Evolutionary conservation across 2,329 filamentous ascomycete species (phyloP).

Genomic region (Cladosporium phlei): DNA sequence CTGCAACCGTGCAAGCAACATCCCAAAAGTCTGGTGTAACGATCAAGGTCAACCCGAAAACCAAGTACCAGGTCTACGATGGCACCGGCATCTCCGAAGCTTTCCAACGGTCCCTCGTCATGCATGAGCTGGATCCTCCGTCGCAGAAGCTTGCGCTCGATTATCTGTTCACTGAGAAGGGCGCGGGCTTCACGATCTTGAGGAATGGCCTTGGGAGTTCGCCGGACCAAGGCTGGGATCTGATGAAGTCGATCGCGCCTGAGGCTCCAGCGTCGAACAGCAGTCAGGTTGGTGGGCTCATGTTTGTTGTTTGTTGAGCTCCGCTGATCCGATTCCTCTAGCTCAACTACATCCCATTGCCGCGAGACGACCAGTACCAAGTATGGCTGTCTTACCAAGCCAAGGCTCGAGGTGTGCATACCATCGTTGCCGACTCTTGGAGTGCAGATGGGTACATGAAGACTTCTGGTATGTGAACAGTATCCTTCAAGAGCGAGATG

Average conservation of each 20-base stretch:
- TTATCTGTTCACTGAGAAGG: slow-evolving; percentile 43
- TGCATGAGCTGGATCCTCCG: slow-evolving; percentile 27
- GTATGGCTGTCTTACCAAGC: slow-evolving; percentile 51
- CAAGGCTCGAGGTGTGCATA: slow-evolving; percentile 40
- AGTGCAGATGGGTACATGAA: slow-evolving; percentile 51
- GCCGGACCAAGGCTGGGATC: slow-evolving; percentile 17
- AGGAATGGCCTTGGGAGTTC: slow-evolving; percentile 47
- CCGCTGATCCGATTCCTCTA: slow-evolving; percentile 34
- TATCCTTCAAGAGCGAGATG: no score
- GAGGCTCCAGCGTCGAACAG: slow-evolving; percentile 39
- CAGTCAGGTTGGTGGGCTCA: slow-evolving; percentile 39
- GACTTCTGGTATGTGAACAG: slow-evolving; percentile 34
- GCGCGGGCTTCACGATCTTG: slow-evolving; percentile 49
- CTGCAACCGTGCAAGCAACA: slow-evolving; percentile 6
- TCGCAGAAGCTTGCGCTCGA: slow-evolving; percentile 43
- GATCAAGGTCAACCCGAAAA: slow-evolving; percentile 14
- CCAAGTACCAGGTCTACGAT: slow-evolving; percentile 37
- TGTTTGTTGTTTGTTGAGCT: slow-evolving; percentile 44
- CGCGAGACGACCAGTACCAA: slow-evolving; percentile 37
- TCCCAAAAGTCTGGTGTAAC: background rate
- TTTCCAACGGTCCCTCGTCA: slow-evolving; percentile 32
- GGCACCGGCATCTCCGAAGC: slow-evolving; percentile 49
- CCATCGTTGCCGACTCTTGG: slow-evolving; percentile 49
- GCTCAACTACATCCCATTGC: slow-evolving; percentile 21
- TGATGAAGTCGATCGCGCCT: slow-evolving; percentile 27